Evolutionary conservation across 2,329 filamentous ascomycete species (phyloP).

Genomic region (Botrytis medusae): DNA sequence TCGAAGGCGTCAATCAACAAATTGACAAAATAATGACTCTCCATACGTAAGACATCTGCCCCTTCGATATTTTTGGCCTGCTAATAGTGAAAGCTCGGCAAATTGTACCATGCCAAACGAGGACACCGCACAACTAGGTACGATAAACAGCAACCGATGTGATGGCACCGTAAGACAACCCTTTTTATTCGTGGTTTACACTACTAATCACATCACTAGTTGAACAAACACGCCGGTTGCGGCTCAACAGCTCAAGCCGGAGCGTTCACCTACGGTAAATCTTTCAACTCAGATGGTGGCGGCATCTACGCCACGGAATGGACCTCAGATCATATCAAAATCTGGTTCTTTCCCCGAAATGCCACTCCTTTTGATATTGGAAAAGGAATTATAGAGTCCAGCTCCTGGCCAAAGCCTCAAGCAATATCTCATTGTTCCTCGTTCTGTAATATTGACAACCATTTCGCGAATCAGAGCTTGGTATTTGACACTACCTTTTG

Average conservation of each 20-base stretch:
- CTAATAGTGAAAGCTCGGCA: constrained; percentile 1
- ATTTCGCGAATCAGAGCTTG: constrained; percentile 73
- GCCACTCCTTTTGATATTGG: constrained; percentile 69
- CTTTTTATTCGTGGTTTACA: not conserved
- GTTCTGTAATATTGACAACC: constrained; percentile 65
- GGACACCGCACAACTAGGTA: constrained; percentile 6
- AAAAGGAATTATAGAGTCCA: constrained; percentile 59
- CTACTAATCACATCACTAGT: not conserved
- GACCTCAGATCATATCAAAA: constrained; percentile 62
- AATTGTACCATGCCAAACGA: constrained; percentile 14
- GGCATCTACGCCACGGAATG: constrained; percentile 70
- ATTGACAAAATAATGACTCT: constrained; percentile 8
- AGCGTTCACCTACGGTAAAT: constrained; percentile 51
- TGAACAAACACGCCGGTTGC: constrained; percentile 10
- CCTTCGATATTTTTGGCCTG: no score
- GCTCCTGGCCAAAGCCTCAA: constrained; percentile 63
- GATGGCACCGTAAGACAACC: not conserved
- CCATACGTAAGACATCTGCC: not conserved
- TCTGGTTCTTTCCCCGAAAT: constrained; percentile 64
- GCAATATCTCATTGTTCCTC: constrained; percentile 55
- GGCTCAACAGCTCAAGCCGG: constrained; percentile 28
- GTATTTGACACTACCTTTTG: constrained; percentile 84
- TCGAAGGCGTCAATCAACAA: constrained; percentile 19
- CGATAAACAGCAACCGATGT: constrained; percentile 6
- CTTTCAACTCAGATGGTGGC: constrained; percentile 65